Evolutionary conservation across 257 asterid genomes (phyloP).

Genomic region (Lantana camara): DNA sequence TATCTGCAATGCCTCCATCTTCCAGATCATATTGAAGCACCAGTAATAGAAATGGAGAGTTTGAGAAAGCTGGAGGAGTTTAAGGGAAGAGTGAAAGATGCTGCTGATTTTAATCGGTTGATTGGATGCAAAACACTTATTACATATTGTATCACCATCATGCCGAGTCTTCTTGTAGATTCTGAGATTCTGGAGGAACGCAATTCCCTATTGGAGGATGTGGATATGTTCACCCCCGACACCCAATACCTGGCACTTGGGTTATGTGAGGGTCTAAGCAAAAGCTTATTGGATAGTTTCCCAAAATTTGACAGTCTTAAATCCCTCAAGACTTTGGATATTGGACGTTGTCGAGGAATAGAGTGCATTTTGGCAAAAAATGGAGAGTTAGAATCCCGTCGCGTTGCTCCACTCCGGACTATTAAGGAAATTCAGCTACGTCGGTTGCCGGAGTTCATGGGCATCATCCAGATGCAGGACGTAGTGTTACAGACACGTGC

Average conservation of each 20-base stretch:
- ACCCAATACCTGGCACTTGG: neutral
- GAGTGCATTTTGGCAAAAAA: conserved; percentile 19
- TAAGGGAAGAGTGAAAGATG: neutral
- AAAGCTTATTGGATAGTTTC: neutral
- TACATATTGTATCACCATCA: neutral
- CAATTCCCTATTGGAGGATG: neutral
- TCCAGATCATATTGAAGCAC: neutral
- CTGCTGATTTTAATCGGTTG: neutral
- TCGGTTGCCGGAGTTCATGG: no score
- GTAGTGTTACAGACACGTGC: neutral
- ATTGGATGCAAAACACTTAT: neutral
- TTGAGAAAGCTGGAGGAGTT: neutral
- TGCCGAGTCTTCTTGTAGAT: no score
- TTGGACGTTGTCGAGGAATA: neutral
- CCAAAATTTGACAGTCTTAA: conserved; percentile 2
- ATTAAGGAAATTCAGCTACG: conserved; percentile 15
- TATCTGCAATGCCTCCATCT: neutral
- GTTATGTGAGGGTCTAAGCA: conserved; percentile 1
- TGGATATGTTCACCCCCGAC: neutral
- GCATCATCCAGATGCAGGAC: no score
- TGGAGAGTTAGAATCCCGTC: neutral
- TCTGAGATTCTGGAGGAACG: neutral
- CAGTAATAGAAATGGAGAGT: neutral
- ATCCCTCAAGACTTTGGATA: conserved; percentile 8
- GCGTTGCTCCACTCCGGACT: neutral